phyloP scores from a whole-genome alignment of 2,329 filamentous ascomycete species.

The Ophioceras dolichostomum region DNA sequence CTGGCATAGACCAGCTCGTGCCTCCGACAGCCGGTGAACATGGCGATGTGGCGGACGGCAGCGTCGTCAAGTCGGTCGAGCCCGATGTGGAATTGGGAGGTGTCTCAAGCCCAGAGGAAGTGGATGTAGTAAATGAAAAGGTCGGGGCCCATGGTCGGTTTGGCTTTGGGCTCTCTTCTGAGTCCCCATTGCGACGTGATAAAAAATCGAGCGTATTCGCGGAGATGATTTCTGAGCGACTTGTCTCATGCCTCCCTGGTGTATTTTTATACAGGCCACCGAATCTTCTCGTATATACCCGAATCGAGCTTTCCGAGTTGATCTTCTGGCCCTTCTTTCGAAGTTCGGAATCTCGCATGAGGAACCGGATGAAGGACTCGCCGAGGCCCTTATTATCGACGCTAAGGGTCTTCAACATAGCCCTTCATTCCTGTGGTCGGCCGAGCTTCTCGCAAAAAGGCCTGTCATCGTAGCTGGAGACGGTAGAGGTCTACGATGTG shows the following conservation, averaged over 20 bases:
- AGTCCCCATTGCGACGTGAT: conserved; percentile 4
- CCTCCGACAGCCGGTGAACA: conserved; percentile 7
- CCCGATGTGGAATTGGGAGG: conserved; percentile 4
- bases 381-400: conserved; percentile 8
- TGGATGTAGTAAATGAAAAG: conserved; percentile 6
- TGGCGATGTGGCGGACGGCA: conserved; percentile 5
- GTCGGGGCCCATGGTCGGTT: conserved; percentile 6
- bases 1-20: conserved; percentile 8
- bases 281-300: conserved; percentile 5
- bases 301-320: conserved; percentile 4
- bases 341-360: conserved; percentile 5
- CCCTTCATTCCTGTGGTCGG: conserved; percentile 4
- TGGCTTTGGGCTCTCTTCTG: conserved; percentile 6
- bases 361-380: conserved; percentile 6
- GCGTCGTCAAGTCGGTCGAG: conserved; percentile 8
- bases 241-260: conserved; percentile 1
- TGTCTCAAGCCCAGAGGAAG: conserved; percentile 6
- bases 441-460: not conserved
- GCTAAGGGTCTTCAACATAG: conserved; percentile 5
- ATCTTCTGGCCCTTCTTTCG: conserved; percentile 3
- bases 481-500: not conserved
- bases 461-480: not conserved
- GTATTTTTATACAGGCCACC: conserved; percentile 7
- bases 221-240: conserved; percentile 5
- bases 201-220: conserved; percentile 2